Evolutionary conservation across 306 rosid species (phyloP), one percentile per base, ranked within the genome.

Genomic region (Cercis canadensis): DNA sequence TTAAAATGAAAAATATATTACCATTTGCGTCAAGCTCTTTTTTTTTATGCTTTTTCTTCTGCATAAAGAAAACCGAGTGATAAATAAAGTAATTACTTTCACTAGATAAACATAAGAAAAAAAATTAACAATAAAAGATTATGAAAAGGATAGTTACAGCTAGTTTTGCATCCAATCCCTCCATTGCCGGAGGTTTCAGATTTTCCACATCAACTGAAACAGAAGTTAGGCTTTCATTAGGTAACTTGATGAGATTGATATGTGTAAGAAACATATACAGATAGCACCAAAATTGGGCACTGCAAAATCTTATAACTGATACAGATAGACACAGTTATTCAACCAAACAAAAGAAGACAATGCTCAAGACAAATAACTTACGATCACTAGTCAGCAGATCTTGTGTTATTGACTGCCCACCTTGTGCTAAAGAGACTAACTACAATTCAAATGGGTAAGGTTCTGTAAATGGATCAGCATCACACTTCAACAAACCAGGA

Each of bases 131-230:
- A 54, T 15, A 57, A 51, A 47, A 34, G 37, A 14, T 37, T 37
- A 24, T 24, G 29, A 37, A 37, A 37, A 37, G 7, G 46, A 57
- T 72, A 75, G 85, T 79, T 71, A 94, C 99, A 15, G 77, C 81
- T 63, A 87, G 36, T 57, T 76, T 56, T 67, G 32, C 75, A 61
- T 87, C 92, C 57, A 94, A 80, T 59, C 96, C 97, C 9, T 87
- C 96, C 96, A 94, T 87, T 44, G 29, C 55, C 8, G 99, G 96
- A 70, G 87, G 97, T 17, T 85, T 78, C 73, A 79, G 53, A 75
- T 34, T 50, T 78, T 53, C 67, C 72, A 84, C 59, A 78, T 76
- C 88, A 75, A 81, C 99, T 91, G 85, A 80, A 87, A 87, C 8
- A 63, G 19, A 81, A 29, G 15, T 69, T 17, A 64, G 75, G 55